Evolutionary conservation across 1,284 basidiomycete genomes (phyloP).

Genomic region (Rhodofomes roseus): DNA sequence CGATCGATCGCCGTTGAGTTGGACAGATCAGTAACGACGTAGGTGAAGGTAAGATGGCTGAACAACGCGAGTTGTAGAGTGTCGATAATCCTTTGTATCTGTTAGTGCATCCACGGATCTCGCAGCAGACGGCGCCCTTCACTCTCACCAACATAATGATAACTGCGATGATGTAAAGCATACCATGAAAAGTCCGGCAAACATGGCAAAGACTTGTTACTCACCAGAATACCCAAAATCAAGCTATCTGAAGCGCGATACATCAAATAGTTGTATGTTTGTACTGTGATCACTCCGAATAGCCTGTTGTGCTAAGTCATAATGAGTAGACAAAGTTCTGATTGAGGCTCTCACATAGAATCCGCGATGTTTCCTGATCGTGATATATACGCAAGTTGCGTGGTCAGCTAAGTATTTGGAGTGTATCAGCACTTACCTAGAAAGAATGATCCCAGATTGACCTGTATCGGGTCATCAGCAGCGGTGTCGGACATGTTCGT

Average conservation of each 20-base stretch:
- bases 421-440: background rate
- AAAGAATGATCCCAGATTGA: background rate
- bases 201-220: background rate
- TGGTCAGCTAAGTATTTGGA: no score
- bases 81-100: constrained; percentile 9
- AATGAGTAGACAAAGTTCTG: background rate
- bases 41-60: constrained; percentile 10
- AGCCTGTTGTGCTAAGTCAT: constrained; percentile 1
- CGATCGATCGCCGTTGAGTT: background rate
- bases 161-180: background rate
- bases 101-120: no score
- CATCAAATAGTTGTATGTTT: constrained; percentile 7
- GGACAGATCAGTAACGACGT: constrained; percentile 6
- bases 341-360: constrained; percentile 2
- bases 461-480: background rate
- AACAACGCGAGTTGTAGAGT: constrained; percentile 9
- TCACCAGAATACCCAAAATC: constrained; percentile 1
- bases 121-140: no score
- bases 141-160: background rate
- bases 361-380: background rate
- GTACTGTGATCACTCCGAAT: constrained; percentile 6
- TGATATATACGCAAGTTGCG: no score
- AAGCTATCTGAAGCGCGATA: background rate
- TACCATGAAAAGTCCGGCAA: no score
- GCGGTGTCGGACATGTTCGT: background rate